Base-by-base conservation (phyloP, 108 stramenopile species). In the Cylindrotheca closterium region DNA sequence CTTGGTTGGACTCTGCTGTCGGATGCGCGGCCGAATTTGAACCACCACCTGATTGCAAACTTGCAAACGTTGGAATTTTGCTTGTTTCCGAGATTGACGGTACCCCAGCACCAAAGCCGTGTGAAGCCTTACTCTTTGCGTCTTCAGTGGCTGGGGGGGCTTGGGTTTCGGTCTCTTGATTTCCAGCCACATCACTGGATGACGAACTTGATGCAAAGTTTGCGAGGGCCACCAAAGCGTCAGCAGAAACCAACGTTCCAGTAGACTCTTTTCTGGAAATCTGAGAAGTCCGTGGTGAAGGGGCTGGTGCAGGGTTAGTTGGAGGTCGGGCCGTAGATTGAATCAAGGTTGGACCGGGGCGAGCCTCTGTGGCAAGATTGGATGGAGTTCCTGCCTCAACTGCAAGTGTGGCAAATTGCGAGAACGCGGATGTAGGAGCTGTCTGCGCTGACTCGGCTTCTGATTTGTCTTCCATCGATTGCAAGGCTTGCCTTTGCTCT, bases 21-120 rank as follows among this genome's bases (percentile, higher is more conserved):
- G n/a, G n/a, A n/a, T n/a, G n/a, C n/a, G n/a, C n/a, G n/a, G n/a
- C n/a, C n/a, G n/a, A n/a, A n/a, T n/a, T n/a, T n/a, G n/a, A n/a
- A n/a, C 10, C 7, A 42, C 37, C 37, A 42, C 15, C 15, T 42
- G 37, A 7, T 42, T 42, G 37, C 15, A 42, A 42, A 42, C 37
- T 42, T 2, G 63, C 71, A 47, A 64, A 73, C 8, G 71, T 65
- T 45, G 71, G 71, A 60, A 73, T 73, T 15, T 52, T 47, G 46
- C 28, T 15, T 15, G 37, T 7, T 4, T 7, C 42, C 27, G 63
- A 33, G 8, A 21, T 18, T 1, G 17, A 37, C 47, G 47, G 23
- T 3, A 61, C 10, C 34, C 30, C 55, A 12, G 54, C 28, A 21
- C 25, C 46, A 30, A 57, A 63, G 17, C 47, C 64, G 47, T 60